Evolutionary conservation across 2,329 filamentous ascomycete species (phyloP).

Genomic region (Apiospora sp.): DNA sequence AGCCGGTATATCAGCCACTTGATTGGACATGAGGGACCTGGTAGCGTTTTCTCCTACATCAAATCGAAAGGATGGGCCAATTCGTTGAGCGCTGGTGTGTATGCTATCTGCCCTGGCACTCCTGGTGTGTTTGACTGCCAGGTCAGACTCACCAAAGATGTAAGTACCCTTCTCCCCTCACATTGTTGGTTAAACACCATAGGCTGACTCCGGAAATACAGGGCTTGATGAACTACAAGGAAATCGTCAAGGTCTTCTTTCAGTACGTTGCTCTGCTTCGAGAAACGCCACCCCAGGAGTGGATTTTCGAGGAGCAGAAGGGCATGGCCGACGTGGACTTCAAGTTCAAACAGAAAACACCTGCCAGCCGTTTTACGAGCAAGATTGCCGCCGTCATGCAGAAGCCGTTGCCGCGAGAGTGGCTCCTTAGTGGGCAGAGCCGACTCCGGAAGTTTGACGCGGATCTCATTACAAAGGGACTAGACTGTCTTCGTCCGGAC

Average conservation of each 20-base stretch:
- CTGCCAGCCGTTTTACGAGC: slow-evolving; percentile 75
- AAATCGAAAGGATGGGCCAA: slow-evolving; percentile 90
- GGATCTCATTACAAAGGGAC: slow-evolving; percentile 74
- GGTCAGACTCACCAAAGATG: slow-evolving; percentile 84
- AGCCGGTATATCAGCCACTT: slow-evolving; percentile 87
- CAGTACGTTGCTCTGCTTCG: slow-evolving; percentile 89
- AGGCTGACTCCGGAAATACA: slow-evolving; percentile 35
- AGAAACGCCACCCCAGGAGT: slow-evolving; percentile 82
- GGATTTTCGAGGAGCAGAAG: slow-evolving; percentile 94
- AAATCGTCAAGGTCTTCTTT: slow-evolving; percentile 85
- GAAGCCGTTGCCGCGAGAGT: slow-evolving; percentile 74
- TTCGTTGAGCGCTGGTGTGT: slow-evolving; percentile 78
- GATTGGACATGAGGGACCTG: slow-evolving; percentile 91
- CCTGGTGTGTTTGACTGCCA: slow-evolving; percentile 82
- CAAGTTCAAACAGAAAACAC: slow-evolving; percentile 92
- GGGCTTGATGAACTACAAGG: slow-evolving; percentile 80
- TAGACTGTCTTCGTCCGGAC: slow-evolving; percentile 81
- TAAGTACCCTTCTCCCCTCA: slow-evolving; percentile 48
- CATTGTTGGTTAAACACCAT: slow-evolving; percentile 35
- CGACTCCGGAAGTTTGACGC: slow-evolving; percentile 83
- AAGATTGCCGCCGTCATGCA: slow-evolving; percentile 11
- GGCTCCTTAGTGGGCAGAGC: slow-evolving; percentile 82
- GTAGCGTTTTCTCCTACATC: slow-evolving; percentile 89
- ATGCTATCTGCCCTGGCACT: slow-evolving; percentile 77
- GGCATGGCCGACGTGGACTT: slow-evolving; percentile 84